Base-by-base conservation (phyloP, 148 eudicot species). In the Spergularia bocconei region DNA sequence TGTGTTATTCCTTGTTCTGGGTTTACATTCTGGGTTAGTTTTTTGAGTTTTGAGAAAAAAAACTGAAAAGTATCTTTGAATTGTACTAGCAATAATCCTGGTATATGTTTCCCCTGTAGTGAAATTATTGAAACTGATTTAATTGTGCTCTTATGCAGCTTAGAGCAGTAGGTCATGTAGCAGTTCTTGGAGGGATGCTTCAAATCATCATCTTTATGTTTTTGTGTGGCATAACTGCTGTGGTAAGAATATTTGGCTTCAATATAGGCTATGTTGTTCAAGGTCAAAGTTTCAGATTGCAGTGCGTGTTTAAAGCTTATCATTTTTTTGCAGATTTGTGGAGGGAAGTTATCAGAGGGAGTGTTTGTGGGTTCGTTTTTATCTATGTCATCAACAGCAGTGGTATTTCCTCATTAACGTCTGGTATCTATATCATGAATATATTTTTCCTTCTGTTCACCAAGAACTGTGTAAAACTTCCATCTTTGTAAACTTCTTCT, bases 371-470 rank as follows among this genome's bases (percentile, higher is more conserved):
- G 99, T 72, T 92, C 94, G 75, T 96, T 96, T 77, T 85, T 96
- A 38, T 96, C 99, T 64, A 95, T 96, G 99, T 96, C 99, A 47
- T 96, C 99, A 78, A 96, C 99, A 51, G 99, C 99, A 68, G 93
- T 96, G 94, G 99, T 95, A 87, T 61, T 20, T 77, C 56, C 70
- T 64, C 72, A 15, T 67, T 14, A 4, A 36, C 71, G 21, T 58
- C 70, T 58, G 78, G 52, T 29, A 29, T 29, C 36, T 29, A 29
- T 70, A 56, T 63, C 59, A 54, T 13, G 74, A 13, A 61, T 7
- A 51, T 70, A 29, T 70, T 62, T n/a, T 65, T 59, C 39, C 58
- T 8, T 61, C 36, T 21, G 15, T 61, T 48, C 52, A 62, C 51
- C 23, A 51, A 39, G 15, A 23, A 51, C 41, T 7, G 72, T 63